Evolutionary conservation across 495 filamentous ascomycete species (phyloP).

Genomic region (Xylaria intraflava): DNA sequence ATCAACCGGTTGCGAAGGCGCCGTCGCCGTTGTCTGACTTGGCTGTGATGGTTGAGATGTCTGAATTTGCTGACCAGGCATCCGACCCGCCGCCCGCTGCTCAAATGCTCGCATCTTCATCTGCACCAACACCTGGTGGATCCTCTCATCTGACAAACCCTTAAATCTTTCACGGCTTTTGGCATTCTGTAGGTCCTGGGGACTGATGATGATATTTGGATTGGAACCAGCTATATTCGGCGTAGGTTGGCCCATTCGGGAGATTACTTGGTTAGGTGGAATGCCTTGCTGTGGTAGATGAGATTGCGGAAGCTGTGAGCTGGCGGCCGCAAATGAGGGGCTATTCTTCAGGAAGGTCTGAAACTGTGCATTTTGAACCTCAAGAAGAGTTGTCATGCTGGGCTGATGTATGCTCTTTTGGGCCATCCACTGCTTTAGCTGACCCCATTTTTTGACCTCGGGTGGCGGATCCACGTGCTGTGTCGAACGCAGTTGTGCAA

Average conservation of each 20-base stretch:
- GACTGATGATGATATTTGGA: constrained; percentile 17
- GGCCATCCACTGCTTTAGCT: constrained; percentile 57
- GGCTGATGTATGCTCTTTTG: constrained; percentile 41
- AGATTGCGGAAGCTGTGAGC: constrained; percentile 16
- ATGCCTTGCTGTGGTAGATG: constrained; percentile 29
- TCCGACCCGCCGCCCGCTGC: constrained; percentile 23
- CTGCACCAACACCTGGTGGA: constrained; percentile 30
- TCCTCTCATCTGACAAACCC: constrained; percentile 47
- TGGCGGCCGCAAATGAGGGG: constrained; percentile 12
- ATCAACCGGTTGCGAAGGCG: constrained; percentile 19
- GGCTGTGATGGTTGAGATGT: constrained; percentile 26
- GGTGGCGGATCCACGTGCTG: constrained; percentile 38
- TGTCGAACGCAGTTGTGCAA: constrained; percentile 16
- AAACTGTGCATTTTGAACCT: constrained; percentile 51
- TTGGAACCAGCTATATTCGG: constrained; percentile 19
- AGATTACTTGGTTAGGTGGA: constrained; percentile 31
- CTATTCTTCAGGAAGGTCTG: constrained; percentile 27
- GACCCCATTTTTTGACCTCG: constrained; percentile 63
- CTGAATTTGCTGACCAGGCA: constrained; percentile 12
- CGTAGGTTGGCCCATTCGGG: constrained; percentile 15
- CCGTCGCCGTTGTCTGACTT: constrained; percentile 34
- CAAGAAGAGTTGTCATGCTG: constrained; percentile 39
- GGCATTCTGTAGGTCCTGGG: constrained; percentile 42
- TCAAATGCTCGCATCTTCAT: constrained; percentile 25
- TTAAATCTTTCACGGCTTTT: constrained; percentile 33